A percentile compares a stretch with the other conserved stretches of the same genome.
These are phyloP conservation scores for Curvularia verruculosa DNA, from an alignment of 2,329 filamentous ascomycete species.

Conservation along the genomic window DNA sequence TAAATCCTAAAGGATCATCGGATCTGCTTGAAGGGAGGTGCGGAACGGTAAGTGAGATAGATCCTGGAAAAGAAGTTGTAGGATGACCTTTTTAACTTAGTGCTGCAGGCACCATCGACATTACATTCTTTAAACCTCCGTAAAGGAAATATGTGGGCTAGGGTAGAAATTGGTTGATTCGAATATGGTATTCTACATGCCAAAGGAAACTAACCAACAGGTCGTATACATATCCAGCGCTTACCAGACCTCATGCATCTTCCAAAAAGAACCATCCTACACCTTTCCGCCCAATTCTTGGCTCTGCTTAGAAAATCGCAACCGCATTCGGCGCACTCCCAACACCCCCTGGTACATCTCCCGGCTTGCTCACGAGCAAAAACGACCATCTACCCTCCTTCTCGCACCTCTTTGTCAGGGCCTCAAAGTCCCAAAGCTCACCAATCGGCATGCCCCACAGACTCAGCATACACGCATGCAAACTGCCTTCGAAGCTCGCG, in stretches of 20 bases:
- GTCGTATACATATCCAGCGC: neutral
- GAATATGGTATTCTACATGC: neutral
- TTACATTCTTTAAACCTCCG: neutral
- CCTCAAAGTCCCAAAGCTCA: constrained; percentile 47
- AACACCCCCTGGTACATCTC: constrained; percentile 35
- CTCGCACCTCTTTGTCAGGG: constrained; percentile 36
- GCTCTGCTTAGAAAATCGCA: constrained; percentile 23
- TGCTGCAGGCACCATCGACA: neutral
- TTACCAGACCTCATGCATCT: neutral
- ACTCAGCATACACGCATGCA: constrained; percentile 33
- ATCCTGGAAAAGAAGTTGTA: neutral
- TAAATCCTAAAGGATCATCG: neutral
- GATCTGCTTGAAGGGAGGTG: neutral
- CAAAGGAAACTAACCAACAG: neutral
- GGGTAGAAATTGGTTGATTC: neutral
- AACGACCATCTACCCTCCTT: constrained; percentile 51
- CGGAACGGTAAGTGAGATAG: neutral
- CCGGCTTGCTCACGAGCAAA: constrained; percentile 63
- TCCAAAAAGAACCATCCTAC: neutral
- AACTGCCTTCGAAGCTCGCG: constrained; percentile 19
- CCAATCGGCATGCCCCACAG: constrained; percentile 45
- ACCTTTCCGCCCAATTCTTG: neutral
- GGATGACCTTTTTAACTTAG: neutral
- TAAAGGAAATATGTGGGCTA: neutral
- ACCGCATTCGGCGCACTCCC: constrained; percentile 40